phyloP scores from a whole-genome alignment of 73 alveolate species.

The Strombidium stylifer region DNA sequence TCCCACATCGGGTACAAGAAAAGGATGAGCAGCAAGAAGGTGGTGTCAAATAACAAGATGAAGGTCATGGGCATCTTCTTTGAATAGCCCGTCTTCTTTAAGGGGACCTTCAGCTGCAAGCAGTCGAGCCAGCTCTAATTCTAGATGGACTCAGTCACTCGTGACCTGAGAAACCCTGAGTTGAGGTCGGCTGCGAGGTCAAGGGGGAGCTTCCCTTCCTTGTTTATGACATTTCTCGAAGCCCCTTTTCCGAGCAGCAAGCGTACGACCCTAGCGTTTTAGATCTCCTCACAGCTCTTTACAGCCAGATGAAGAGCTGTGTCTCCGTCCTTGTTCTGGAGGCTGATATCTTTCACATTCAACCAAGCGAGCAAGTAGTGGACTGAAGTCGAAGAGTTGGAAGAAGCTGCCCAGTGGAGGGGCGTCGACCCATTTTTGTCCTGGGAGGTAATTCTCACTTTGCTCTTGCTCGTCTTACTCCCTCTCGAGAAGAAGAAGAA shows the following conservation, averaged over 20 bases:
- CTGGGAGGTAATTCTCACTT: conserved; percentile 11
- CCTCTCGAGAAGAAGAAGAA: conserved; percentile 46
- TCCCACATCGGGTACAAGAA: conserved; percentile 2
- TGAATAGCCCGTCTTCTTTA: conserved; percentile 4
- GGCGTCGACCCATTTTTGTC: conserved; percentile 68
- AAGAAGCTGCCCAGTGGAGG: conserved; percentile 88
- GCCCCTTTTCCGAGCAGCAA: conserved; percentile 81
- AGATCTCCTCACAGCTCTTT: conserved; percentile 28
- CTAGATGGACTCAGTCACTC: conserved; percentile 6
- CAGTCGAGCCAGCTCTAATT: conserved; percentile 44
- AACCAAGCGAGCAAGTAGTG: conserved; percentile 74
- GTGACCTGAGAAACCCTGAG: background rate
- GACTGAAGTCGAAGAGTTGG: conserved; percentile 71
- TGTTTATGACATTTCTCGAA: conserved; percentile 48
- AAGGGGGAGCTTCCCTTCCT: conserved; percentile 16
- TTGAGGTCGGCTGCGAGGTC: conserved; percentile 16
- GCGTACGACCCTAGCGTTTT: conserved; percentile 57
- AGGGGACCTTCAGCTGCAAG: conserved; percentile 36
- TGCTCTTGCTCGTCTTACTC: no score
- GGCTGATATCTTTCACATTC: conserved; percentile 65
- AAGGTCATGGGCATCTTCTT: conserved; percentile 18
- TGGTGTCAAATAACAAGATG: background rate
- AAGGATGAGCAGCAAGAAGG: conserved; percentile 9
- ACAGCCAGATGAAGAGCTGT: conserved; percentile 93
- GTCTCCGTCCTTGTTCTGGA: conserved; percentile 66